Evolutionary conservation across 2,329 filamentous ascomycete genomes (phyloP).

Genomic region (Tolypocladium ovalisporum): DNA sequence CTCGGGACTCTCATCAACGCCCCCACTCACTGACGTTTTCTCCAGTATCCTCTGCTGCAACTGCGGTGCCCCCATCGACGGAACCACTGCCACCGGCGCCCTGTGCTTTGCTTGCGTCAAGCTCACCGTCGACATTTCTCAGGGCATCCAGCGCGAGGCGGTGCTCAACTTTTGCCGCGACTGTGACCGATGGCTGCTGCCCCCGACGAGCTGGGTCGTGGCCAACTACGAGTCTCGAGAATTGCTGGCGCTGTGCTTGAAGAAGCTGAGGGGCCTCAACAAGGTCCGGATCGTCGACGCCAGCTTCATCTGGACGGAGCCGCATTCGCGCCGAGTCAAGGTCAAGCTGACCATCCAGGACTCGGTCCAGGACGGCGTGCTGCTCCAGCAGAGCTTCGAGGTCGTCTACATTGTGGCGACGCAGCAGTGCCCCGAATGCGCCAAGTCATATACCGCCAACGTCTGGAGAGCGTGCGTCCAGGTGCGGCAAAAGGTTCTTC

Average conservation of each 20-base stretch:
- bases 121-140: constrained; percentile 83
- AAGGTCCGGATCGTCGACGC: constrained; percentile 94
- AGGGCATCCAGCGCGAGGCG: constrained; percentile 83
- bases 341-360: constrained; percentile 92
- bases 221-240: constrained; percentile 83
- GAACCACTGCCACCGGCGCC: constrained; percentile 73
- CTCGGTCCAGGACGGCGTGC: constrained; percentile 47
- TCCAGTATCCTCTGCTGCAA: constrained; percentile 81
- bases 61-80: constrained; percentile 91
- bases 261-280: constrained; percentile 73
- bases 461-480: constrained; percentile 91
- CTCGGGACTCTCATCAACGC: background rate
- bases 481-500: constrained; percentile 90
- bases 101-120: constrained; percentile 96
- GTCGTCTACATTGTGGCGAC: constrained; percentile 83
- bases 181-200: constrained; percentile 87
- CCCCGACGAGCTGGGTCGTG: constrained; percentile 76
- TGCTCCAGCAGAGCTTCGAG: constrained; percentile 89
- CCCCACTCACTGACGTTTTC: background rate
- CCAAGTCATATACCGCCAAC: constrained; percentile 93
- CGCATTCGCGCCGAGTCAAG: constrained; percentile 83
- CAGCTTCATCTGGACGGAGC: constrained; percentile 96
- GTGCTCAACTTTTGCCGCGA: constrained; percentile 85
- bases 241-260: constrained; percentile 80
- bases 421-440: constrained; percentile 91